Percentiles rank a stretch among this genome's conserved stretches.
Evolutionary conservation across 257 asterid genomes (phyloP).

Genomic region (Penstemon davidsonii): DNA sequence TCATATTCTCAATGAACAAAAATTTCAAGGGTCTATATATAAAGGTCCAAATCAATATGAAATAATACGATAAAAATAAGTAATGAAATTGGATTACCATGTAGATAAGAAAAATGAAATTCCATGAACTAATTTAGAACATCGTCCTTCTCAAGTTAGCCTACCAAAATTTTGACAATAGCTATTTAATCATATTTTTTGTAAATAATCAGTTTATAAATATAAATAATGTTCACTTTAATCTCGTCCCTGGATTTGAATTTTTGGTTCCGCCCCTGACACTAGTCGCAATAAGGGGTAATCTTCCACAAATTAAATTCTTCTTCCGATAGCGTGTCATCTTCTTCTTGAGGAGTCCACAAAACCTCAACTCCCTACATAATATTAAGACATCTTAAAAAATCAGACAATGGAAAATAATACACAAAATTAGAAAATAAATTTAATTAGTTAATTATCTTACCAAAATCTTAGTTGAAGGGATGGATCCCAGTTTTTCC

Average conservation of each 20-base stretch:
- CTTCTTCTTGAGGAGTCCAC: slow-evolving; percentile 95
- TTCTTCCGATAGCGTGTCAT: slow-evolving; percentile 75
- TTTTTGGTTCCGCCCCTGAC: slow-evolving; percentile 19
- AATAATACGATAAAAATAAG: no score
- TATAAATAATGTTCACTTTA: no score
- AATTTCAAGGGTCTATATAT: no score
- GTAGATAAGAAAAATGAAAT: no score
- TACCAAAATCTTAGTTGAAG: slow-evolving; percentile 79
- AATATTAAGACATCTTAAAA: background rate
- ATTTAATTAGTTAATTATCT: background rate
- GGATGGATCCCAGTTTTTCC: slow-evolving; percentile 83
- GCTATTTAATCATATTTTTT: background rate
- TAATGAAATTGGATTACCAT: no score
- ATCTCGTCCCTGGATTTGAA: no score
- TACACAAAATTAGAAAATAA: background rate
- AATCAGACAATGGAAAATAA: slow-evolving; percentile 17
- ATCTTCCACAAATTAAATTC: slow-evolving; percentile 83
- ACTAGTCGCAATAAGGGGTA: slow-evolving; percentile 82
- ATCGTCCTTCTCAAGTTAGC: no score
- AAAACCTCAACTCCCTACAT: slow-evolving; percentile 90
- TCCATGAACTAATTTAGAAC: no score
- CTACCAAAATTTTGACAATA: no score
- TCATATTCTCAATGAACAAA: no score
- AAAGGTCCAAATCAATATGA: no score
- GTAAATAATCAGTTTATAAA: background rate